Evolutionary conservation across 176 grass and related monocot genomes (phyloP), one percentile per base, ranked within the genome.

Genomic region (Stipa capillata): DNA sequence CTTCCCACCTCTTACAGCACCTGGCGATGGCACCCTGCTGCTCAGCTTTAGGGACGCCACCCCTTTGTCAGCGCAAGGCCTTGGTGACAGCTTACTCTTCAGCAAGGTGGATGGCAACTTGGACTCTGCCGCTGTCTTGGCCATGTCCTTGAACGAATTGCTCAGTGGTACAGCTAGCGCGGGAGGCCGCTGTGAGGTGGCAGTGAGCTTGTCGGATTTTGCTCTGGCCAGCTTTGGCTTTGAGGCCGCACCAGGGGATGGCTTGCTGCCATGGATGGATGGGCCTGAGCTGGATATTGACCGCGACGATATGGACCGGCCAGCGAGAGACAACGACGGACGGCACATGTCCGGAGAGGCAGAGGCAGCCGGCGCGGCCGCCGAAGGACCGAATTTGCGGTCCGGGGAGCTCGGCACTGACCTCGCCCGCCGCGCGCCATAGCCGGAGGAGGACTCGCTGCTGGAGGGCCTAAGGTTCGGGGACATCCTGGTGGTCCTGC

Each of bases 331-430:
- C 51, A 88, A 35, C 2, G 69, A 84, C 0, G 69, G 43, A 2
- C 61, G 60, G 7, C 57, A 24, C 21, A 49, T 42, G 36, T 80
- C 42, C 2, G 11, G 25, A 21, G 69, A 61, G 59, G 60, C 42
- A 24, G 81, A 69, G n/a, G 61, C 34, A 10, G 57, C 34, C 45
- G 20, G 18, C 0, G 64, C 10, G 0, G 49, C 14, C 0, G 74
- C 47, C 0, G 81, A 69, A 24, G 76, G 32, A 36, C 69, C 60
- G 5, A 76, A 76, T 28, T 84, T 89, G 81, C 76, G 87, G 72
- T 89, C 82, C 0, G 82, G 81, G 3, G 87, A 89, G 71, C 76
- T 84, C 0, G 81, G 76, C 41, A 89, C 87, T 2, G 87, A 89
- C 34, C 61, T 70, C 0, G 61, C 52, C 51, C 61, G 69, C 76